These are phyloP conservation scores for Hypoxylon perforatum DNA, from an alignment of 495 filamentous ascomycete species.

Conservation along the genomic window DNA sequence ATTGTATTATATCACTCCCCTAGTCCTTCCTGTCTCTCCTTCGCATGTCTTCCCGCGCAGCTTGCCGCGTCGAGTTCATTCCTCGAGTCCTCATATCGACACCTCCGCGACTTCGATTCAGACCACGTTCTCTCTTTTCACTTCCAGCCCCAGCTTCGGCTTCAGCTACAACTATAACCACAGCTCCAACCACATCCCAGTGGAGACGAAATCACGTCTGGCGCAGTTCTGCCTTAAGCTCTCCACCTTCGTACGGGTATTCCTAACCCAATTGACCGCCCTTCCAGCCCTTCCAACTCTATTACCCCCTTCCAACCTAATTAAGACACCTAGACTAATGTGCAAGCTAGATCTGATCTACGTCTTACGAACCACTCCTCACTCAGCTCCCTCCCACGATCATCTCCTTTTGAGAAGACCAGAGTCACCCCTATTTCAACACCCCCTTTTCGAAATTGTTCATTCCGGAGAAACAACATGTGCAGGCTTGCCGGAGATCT, in stretches of 20 bases:
- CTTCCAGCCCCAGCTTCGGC: no score
- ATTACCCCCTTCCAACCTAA: conserved; percentile 10
- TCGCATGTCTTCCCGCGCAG: conserved; percentile 41
- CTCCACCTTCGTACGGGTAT: conserved; percentile 43
- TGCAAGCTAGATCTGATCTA: conserved; percentile 27
- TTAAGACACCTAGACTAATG: conserved; percentile 30
- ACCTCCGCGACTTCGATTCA: conserved; percentile 32
- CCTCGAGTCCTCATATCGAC: conserved; percentile 37
- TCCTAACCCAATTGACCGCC: conserved; percentile 34
- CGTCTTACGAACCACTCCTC: conserved; percentile 31
- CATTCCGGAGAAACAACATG: conserved; percentile 67
- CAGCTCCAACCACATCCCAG: conserved; percentile 28
- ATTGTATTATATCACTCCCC: conserved; percentile 35
- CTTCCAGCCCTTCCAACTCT: neutral
- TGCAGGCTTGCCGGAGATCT: conserved; percentile 60
- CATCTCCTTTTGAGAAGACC: conserved; percentile 35
- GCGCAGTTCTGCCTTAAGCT: conserved; percentile 38
- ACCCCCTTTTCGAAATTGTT: conserved; percentile 58
- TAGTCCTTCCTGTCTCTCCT: conserved; percentile 4
- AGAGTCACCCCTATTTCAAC: conserved; percentile 36
- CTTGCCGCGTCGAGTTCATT: conserved; percentile 39
- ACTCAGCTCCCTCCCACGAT: conserved; percentile 24
- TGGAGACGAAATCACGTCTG: conserved; percentile 39
- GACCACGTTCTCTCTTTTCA: conserved; percentile 22
- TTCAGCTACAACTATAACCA: no score